A percentile compares a stretch with the other conserved stretches of the same genome.
Conservation (phyloP, 2,329 filamentous ascomycete genomes). For the Ophiostoma fasciatum region DNA sequence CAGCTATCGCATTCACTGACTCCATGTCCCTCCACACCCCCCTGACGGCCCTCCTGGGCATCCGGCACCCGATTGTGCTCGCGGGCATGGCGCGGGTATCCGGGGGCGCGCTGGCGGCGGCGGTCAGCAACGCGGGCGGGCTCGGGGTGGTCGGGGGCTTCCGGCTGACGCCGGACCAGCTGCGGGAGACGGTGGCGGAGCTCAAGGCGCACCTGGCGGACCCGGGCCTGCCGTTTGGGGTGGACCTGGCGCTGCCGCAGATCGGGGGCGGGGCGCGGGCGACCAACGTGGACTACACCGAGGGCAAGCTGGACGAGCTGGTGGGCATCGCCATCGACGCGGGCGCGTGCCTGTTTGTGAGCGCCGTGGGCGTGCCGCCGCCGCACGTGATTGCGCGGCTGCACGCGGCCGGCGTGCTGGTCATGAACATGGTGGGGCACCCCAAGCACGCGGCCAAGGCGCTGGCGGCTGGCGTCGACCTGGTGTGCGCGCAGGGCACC, state of each 20-base stretch:
- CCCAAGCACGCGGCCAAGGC: conserved; percentile 86
- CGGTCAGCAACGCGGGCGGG: conserved; percentile 78
- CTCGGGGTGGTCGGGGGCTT: conserved; percentile 61
- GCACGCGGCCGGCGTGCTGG: conserved; percentile 63
- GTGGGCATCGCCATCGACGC: conserved; percentile 76
- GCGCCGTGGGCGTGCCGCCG: conserved; percentile 77
- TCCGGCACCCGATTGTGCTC: conserved; percentile 78
- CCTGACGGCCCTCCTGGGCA: conserved; percentile 62
- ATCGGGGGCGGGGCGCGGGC: conserved; percentile 69
- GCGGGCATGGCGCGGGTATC: conserved; percentile 89
- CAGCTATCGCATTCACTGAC: too few relatives aligned
- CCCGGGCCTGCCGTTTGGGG: conserved; percentile 66
- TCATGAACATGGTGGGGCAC: conserved; percentile 97
- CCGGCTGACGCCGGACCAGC: conserved; percentile 58
- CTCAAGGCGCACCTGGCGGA: conserved; percentile 59
- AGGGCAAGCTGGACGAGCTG: conserved; percentile 74
- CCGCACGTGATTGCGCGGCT: conserved; percentile 56
- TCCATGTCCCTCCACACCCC: conserved; percentile 43
- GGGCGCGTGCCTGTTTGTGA: conserved; percentile 74
- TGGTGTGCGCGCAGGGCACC: conserved; percentile 82
- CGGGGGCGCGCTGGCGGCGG: conserved; percentile 62
- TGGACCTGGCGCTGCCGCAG: conserved; percentile 84
- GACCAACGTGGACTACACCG: conserved; percentile 93
- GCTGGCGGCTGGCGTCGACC: conserved; percentile 71
- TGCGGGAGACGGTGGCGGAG: conserved; percentile 69